Evolutionary conservation across 2,329 filamentous ascomycete genomes (phyloP).

Genomic region (Aphanocladium album): DNA sequence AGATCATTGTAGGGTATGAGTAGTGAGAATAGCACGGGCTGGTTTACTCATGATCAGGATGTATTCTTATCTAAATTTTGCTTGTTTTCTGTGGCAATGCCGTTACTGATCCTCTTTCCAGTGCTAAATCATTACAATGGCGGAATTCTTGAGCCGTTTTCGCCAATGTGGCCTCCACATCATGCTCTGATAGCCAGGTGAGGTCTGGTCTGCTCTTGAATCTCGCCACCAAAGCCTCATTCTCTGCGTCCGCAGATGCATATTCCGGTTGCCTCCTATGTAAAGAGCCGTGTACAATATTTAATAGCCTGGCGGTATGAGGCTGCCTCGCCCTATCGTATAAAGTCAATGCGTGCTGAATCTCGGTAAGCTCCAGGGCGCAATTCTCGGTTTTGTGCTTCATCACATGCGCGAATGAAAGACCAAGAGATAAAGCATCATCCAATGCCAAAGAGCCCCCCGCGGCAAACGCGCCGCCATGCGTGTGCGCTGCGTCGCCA

Average conservation of each 20-base stretch:
- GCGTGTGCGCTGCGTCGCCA: conserved; percentile 35
- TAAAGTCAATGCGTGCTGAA: not conserved
- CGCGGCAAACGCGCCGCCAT: conserved; percentile 35
- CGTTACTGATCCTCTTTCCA: not conserved
- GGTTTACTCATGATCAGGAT: too few species aligned
- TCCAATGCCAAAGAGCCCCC: conserved; percentile 34
- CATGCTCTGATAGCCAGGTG: conserved; percentile 16
- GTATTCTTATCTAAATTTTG: not conserved
- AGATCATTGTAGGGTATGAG: too few species aligned
- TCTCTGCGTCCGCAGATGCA: not conserved
- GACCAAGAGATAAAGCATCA: conserved; percentile 22
- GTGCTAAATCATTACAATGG: too few species aligned
- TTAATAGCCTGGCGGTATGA: conserved; percentile 12
- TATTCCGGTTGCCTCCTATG: not conserved
- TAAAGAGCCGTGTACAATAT: conserved; percentile 9
- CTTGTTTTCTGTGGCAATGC: not conserved
- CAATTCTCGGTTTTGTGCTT: not conserved
- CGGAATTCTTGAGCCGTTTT: not conserved
- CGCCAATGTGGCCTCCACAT: conserved; percentile 14
- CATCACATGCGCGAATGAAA: not conserved
- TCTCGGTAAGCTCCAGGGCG: not conserved
- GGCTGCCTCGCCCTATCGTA: conserved; percentile 16
- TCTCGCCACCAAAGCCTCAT: conserved; percentile 10
- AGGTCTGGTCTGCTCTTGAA: conserved; percentile 14
- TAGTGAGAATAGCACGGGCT: too few species aligned